phyloP scores from a whole-genome alignment of 495 filamentous ascomycete genomes.

The Chaetomium tenue region DNA sequence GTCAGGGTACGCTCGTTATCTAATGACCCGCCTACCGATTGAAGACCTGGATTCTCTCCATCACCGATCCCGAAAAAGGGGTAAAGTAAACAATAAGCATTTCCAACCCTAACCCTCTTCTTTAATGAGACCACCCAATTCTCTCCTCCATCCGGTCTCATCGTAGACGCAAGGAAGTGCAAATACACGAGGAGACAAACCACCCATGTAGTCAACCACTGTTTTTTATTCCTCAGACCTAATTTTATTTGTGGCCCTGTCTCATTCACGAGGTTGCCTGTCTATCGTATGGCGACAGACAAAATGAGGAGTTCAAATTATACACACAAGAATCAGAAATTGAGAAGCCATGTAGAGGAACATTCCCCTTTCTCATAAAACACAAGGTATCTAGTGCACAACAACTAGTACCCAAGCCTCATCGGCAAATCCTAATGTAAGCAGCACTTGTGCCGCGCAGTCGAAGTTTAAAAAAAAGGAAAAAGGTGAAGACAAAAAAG shows the following conservation, averaged over 20 bases:
- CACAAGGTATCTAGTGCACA: neutral
- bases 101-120: slow-evolving; percentile 5
- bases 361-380: neutral
- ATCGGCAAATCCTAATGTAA: neutral
- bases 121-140: too few relatives aligned
- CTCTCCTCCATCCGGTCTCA: neutral
- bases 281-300: too few relatives aligned
- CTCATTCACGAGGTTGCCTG: too few relatives aligned
- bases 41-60: neutral
- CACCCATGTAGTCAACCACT: too few relatives aligned
- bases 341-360: neutral
- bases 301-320: neutral
- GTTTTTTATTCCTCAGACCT: too few relatives aligned
- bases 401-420: neutral
- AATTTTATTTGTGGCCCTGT: too few relatives aligned
- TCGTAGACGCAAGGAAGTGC: neutral
- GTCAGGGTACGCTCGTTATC: too few relatives aligned
- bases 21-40: too few relatives aligned
- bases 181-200: neutral
- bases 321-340: neutral
- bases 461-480: neutral
- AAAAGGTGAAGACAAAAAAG: neutral
- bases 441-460: neutral
- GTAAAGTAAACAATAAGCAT: slow-evolving; percentile 6
- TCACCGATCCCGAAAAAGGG: neutral